phyloP scores from a whole-genome alignment of 129 eudicot genomes.

The sunflower (Helianthus annuus) region DNA sequence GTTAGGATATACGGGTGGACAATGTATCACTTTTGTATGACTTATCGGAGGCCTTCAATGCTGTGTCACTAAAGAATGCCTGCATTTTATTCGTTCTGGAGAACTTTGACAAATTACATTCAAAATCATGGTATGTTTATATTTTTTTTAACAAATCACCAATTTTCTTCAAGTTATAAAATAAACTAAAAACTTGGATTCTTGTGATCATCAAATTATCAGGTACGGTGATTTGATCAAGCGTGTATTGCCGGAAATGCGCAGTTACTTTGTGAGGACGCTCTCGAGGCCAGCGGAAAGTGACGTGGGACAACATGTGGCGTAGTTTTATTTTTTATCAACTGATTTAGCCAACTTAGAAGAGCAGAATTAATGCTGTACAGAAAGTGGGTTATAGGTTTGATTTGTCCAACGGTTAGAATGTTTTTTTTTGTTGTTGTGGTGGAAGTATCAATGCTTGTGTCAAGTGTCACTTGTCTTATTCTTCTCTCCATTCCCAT shows the following conservation, averaged over 20 bases:
- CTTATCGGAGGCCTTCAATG: constrained; percentile 56
- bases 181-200: no score
- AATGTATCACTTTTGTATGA: constrained; percentile 58
- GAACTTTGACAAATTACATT: constrained; percentile 45
- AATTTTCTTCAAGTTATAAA: no score
- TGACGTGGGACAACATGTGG: constrained; percentile 30
- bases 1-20: constrained; percentile 51
- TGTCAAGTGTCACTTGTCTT: no score
- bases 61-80: constrained; percentile 52
- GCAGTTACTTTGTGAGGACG: constrained; percentile 42
- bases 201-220: constrained; percentile 2
- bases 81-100: constrained; percentile 60
- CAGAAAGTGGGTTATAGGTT: constrained; percentile 29
- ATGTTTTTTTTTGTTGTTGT: no score
- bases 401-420: neutral
- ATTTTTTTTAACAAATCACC: neutral
- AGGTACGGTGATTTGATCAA: constrained; percentile 44
- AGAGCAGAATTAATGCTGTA: constrained; percentile 15
- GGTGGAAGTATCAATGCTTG: no score
- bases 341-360: constrained; percentile 16
- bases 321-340: constrained; percentile 17
- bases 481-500: no score
- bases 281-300: constrained; percentile 40
- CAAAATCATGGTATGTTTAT: constrained; percentile 42
- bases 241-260: constrained; percentile 47